These are phyloP conservation scores for Penicillium manginii DNA, from an alignment of 495 filamentous ascomycete genomes.

Conservation along the genomic window DNA sequence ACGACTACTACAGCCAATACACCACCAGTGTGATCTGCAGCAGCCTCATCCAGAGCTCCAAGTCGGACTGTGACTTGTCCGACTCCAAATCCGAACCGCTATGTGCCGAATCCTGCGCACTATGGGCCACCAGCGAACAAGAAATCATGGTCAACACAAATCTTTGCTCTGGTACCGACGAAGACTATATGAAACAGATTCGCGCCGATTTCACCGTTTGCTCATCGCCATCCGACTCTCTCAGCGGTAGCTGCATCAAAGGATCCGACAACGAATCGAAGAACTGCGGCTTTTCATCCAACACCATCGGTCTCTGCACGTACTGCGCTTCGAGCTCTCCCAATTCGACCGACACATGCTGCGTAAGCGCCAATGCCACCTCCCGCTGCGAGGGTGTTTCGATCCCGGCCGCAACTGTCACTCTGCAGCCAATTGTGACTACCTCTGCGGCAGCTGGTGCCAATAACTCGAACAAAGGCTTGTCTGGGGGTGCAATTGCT, in stretches of 20 bases:
- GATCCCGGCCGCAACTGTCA: conserved; percentile 73
- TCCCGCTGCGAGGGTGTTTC: conserved; percentile 70
- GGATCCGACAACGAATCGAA: conserved; percentile 79
- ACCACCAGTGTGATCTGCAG: conserved; percentile 94
- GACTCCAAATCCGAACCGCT: conserved; percentile 68
- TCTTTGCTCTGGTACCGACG: conserved; percentile 67
- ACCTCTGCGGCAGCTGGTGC: conserved; percentile 45
- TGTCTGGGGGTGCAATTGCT: conserved; percentile 85
- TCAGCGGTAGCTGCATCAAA: conserved; percentile 74
- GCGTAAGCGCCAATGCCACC: conserved; percentile 76
- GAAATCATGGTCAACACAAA: conserved; percentile 74
- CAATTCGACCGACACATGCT: conserved; percentile 95
- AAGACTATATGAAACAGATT: conserved; percentile 73
- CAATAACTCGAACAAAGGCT: conserved; percentile 39
- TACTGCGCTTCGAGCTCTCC: conserved; percentile 82
- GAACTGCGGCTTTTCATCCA: conserved; percentile 85
- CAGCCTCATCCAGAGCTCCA: conserved; percentile 91
- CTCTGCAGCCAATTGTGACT: conserved; percentile 63
- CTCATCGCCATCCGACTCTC: conserved; percentile 74
- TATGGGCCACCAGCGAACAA: conserved; percentile 81
- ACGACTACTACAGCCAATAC: conserved; percentile 88
- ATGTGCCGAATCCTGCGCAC: conserved; percentile 89
- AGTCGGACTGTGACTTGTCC: conserved; percentile 67
- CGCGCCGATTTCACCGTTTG: conserved; percentile 93
- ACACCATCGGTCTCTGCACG: conserved; percentile 81